These are phyloP conservation scores for Colletotrichum ledebouriae DNA, from an alignment of 2,329 filamentous ascomycete genomes.

Conservation along the genomic window DNA sequence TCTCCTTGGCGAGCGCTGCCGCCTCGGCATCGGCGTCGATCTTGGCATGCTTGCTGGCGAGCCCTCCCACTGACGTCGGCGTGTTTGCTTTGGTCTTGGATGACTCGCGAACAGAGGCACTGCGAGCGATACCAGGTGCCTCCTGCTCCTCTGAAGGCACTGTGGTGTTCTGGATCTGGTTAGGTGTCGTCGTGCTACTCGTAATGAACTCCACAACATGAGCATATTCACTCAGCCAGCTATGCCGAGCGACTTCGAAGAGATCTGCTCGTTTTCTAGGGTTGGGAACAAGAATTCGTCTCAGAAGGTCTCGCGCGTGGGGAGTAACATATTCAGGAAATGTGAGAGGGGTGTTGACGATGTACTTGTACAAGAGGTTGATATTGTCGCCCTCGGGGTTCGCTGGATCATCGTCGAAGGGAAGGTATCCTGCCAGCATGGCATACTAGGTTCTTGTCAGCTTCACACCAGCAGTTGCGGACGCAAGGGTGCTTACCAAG, in stretches of 20 bases:
- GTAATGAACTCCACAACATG: conserved; percentile 97
- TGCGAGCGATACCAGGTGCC: conserved; percentile 66
- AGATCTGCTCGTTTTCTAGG: conserved; percentile 94
- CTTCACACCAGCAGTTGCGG: background rate
- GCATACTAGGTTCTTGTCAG: conserved; percentile 77
- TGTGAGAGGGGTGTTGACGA: conserved; percentile 94
- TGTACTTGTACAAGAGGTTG: conserved; percentile 99
- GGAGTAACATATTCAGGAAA: conserved; percentile 99
- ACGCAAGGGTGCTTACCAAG: conserved; percentile 72
- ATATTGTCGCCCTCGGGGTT: conserved; percentile 99
- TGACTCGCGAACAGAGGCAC: conserved; percentile 91
- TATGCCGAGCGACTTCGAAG: conserved; percentile 97
- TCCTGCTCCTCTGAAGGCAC: conserved; percentile 70
- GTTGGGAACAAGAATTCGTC: conserved; percentile 94
- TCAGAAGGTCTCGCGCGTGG: conserved; percentile 91
- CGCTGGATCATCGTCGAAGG: conserved; percentile 97
- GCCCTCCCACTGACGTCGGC: conserved; percentile 68
- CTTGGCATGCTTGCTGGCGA: conserved; percentile 80
- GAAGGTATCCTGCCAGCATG: conserved; percentile 97
- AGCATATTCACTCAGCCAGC: conserved; percentile 98
- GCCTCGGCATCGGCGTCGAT: conserved; percentile 76
- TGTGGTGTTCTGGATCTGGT: conserved; percentile 86
- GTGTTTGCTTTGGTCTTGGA: conserved; percentile 74
- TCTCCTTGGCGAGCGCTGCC: conserved; percentile 67
- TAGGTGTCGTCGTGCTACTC: conserved; percentile 89